phyloP scores from a whole-genome alignment of 352 stramenopile genomes.

The Lagenidium giganteum region DNA sequence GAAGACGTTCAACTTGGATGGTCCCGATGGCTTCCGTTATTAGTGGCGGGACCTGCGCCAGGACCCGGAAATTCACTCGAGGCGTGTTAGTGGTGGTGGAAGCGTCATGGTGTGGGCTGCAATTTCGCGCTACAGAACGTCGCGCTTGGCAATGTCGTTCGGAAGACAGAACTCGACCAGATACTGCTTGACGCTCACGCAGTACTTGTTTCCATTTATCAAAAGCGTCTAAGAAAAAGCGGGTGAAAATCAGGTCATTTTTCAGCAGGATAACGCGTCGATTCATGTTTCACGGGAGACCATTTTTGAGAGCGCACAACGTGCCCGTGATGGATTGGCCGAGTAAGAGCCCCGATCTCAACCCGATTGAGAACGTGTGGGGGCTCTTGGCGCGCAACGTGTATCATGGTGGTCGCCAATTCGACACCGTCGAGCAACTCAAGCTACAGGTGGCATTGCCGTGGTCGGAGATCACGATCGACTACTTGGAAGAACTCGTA shows the following conservation, averaged over 20 bases:
- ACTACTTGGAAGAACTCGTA: too few species aligned
- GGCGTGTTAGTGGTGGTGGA: not conserved
- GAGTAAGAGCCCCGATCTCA: conserved; percentile 13
- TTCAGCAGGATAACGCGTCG: conserved; percentile 22
- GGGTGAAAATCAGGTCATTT: conserved; percentile 15
- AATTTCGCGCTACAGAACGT: too few species aligned
- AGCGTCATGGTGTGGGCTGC: too few species aligned
- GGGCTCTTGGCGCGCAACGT: conserved; percentile 13
- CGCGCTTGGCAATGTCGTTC: not conserved
- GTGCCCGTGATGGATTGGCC: conserved; percentile 19
- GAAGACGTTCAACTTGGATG: conserved; percentile 27
- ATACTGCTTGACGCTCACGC: too few species aligned
- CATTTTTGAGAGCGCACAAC: conserved; percentile 13
- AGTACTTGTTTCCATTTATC: too few species aligned
- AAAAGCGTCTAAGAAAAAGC: conserved; percentile 12
- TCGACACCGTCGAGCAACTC: too few species aligned
- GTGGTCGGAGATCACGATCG: too few species aligned
- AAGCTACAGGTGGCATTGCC: too few species aligned
- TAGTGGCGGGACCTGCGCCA: conserved; percentile 22
- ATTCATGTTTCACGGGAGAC: conserved; percentile 14
- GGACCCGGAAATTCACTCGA: not conserved
- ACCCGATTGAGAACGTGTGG: conserved; percentile 23
- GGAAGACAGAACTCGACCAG: conserved; percentile 4
- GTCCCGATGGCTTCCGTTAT: conserved; percentile 21
- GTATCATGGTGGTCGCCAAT: conserved; percentile 14